phyloP scores from a whole-genome alignment of 768 basidiomycete genomes.

The Pleurotus pulmonarius region DNA sequence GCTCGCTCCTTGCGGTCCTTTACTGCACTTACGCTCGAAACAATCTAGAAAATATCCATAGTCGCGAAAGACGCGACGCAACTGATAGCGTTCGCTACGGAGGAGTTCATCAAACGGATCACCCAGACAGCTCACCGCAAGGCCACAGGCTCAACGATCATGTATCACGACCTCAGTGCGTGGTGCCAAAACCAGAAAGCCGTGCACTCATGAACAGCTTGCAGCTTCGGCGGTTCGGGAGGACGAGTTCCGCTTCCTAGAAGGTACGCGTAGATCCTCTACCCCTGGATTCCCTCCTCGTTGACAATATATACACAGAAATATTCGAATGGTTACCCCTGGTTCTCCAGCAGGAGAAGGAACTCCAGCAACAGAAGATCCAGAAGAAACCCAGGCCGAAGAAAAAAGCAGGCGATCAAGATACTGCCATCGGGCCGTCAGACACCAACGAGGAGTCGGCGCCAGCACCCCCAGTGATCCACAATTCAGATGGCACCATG shows the following conservation, averaged over 20 bases:
- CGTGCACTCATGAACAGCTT: not conserved
- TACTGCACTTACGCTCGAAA: constrained; percentile 1
- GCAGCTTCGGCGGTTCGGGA: constrained; percentile 60
- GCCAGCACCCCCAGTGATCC: not conserved
- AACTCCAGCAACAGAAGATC: not conserved
- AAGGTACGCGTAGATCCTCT: constrained; percentile 45
- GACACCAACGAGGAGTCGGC: no score
- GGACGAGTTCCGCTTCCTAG: constrained; percentile 77
- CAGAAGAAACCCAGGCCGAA: not conserved
- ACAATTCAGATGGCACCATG: constrained; percentile 1
- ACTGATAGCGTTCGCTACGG: constrained; percentile 78
- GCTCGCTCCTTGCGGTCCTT: not conserved
- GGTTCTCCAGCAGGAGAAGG: not conserved
- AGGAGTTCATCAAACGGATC: constrained; percentile 81
- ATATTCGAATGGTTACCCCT: not conserved
- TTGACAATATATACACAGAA: not conserved
- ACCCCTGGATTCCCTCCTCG: not conserved
- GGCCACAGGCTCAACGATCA: constrained; percentile 72
- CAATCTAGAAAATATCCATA: constrained; percentile 64
- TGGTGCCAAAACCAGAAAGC: constrained; percentile 6
- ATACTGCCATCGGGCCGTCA: not conserved
- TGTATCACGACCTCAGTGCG: constrained; percentile 77
- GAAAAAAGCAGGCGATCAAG: not conserved
- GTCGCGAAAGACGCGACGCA: constrained; percentile 76
- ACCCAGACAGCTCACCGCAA: constrained; percentile 67